Conservation (phyloP, 2,329 filamentous ascomycete genomes). For the Pseudogymnoascus sp. region DNA sequence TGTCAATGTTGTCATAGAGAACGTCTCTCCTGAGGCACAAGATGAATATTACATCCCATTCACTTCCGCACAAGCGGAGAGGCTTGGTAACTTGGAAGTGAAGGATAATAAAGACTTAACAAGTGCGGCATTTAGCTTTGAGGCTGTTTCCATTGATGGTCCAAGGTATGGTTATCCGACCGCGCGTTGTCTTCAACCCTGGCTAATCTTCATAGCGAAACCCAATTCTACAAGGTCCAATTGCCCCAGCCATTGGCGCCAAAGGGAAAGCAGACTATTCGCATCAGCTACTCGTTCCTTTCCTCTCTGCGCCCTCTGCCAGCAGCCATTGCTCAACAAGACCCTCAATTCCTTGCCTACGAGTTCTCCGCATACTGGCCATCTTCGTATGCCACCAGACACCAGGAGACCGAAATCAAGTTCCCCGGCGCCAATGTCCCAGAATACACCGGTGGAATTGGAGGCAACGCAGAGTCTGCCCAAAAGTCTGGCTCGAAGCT, state of each 20-base stretch:
- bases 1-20: conserved; percentile 91
- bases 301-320: conserved; percentile 75
- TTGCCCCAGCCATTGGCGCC: conserved; percentile 69
- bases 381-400: conserved; percentile 74
- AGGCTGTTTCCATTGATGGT: conserved; percentile 56
- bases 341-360: conserved; percentile 79
- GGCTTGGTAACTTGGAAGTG: conserved; percentile 79
- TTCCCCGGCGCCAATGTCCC: conserved; percentile 69
- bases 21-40: conserved; percentile 69
- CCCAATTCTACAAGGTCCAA: conserved; percentile 77
- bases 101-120: conserved; percentile 78
- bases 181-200: conserved; percentile 14
- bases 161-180: conserved; percentile 40
- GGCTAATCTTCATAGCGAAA: conserved; percentile 42
- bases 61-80: conserved; percentile 63
- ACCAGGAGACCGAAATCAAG: conserved; percentile 97
- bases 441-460: conserved; percentile 71
- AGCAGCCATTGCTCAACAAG: conserved; percentile 70
- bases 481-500: conserved; percentile 77
- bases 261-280: conserved; percentile 72
- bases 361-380: conserved; percentile 77
- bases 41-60: conserved; percentile 90
- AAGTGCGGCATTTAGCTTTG: conserved; percentile 58
- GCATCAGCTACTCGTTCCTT: conserved; percentile 76
- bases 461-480: conserved; percentile 50